These are phyloP conservation scores for Fusarium sp. DNA, from an alignment of 2,329 filamentous ascomycete species.

Conservation along the genomic window DNA sequence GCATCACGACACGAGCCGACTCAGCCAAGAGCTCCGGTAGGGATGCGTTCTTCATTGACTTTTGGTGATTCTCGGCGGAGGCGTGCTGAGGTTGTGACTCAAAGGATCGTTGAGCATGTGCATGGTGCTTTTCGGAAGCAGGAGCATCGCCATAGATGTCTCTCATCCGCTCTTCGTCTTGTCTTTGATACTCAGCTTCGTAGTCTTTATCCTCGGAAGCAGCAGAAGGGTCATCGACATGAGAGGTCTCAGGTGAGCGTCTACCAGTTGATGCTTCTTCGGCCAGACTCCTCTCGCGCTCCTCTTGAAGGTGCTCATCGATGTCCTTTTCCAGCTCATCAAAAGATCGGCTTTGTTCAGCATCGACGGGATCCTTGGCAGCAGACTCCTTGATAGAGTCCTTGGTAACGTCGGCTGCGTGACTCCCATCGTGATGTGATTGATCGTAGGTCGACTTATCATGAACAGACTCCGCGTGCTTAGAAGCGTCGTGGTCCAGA, in stretches of 20 bases:
- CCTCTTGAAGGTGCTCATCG: slow-evolving; percentile 36
- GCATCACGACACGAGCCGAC: slow-evolving; percentile 64
- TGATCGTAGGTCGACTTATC: slow-evolving; percentile 12
- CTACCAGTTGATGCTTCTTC: slow-evolving; percentile 14
- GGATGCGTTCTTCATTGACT: slow-evolving; percentile 57
- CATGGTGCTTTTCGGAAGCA: slow-evolving; percentile 10
- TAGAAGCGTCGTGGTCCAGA: slow-evolving; percentile 10
- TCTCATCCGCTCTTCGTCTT: slow-evolving; percentile 63
- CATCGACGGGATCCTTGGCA: background rate
- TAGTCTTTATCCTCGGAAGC: slow-evolving; percentile 16
- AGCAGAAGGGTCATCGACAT: slow-evolving; percentile 17
- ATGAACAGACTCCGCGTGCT: slow-evolving; percentile 18
- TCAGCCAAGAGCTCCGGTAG: slow-evolving; percentile 66
- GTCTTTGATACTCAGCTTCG: slow-evolving; percentile 51
- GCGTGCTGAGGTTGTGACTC: slow-evolving; percentile 3
- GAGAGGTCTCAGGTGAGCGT: slow-evolving; percentile 30
- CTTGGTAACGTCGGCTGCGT: slow-evolving; percentile 6
- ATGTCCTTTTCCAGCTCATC: slow-evolving; percentile 39
- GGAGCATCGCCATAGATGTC: slow-evolving; percentile 59
- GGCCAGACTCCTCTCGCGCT: slow-evolving; percentile 33
- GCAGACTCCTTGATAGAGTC: slow-evolving; percentile 18
- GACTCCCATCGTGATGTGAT: slow-evolving; percentile 12
- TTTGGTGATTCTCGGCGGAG: slow-evolving; percentile 42
- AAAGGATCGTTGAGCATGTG: slow-evolving; percentile 15
- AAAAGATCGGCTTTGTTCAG: slow-evolving; percentile 26